Base-by-base conservation (phyloP, 116 monocot species). In the Trichopus zeylanicus region DNA sequence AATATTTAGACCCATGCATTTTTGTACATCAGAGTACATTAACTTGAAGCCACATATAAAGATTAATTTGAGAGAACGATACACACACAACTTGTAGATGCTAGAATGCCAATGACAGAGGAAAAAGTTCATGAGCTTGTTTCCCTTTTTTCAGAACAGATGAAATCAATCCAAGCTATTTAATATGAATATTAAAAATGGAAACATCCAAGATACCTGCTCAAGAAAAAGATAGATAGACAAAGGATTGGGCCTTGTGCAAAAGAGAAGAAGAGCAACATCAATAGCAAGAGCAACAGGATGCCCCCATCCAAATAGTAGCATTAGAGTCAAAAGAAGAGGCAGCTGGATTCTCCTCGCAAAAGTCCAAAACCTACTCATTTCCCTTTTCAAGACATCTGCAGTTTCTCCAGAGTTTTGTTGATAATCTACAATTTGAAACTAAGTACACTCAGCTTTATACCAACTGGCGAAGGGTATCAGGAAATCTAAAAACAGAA, bases 191-290 rank as follows among this genome's bases (percentile, higher is more conserved):
- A 52, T 0, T 29, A n/a, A 24, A 20, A 5, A 16, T 42, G 20
- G 22, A 10, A 57, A 3, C 39, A 33, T 49, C 37, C 35, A 54
- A 63, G 72, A 34, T 26, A 95, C 89, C 80, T 95, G 71, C 58
- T 89, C 90, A 33, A 89, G 69, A 57, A 89, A 81, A 46, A 95
- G 69, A 71, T 95, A 95, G 48, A 84, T 75, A 5, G 95, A 89
- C 35, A 72, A 68, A 28, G 86, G 89, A 47, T 54, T 81, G 25
- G 95, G 95, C 59, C 78, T 80, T 48, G 95, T 86, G 57, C 81
- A 86, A 26, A 76, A 79, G 51, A 95, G 77, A 63, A 95, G 75
- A 64, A 89, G 71, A 39, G 65, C 33, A 39, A 86, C 48, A 57
- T 95, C 83, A 15, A 95, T 42, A 53, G 65, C 61, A 64, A 89